These are phyloP conservation scores for Helicocarpus griseus DNA, from an alignment of 2,329 filamentous ascomycete species.

Conservation along the genomic window DNA sequence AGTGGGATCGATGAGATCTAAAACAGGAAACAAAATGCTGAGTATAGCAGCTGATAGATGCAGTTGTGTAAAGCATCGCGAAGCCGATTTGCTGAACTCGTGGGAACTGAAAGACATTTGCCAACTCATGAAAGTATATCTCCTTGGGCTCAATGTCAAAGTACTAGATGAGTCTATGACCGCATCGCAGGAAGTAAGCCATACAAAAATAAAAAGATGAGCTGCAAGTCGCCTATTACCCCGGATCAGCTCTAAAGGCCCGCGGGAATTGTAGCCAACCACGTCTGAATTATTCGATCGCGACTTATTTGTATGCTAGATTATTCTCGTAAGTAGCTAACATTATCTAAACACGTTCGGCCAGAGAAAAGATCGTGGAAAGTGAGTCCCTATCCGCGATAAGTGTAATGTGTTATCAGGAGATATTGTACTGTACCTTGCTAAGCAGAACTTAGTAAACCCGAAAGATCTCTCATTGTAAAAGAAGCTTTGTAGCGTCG, in stretches of 20 bases:
- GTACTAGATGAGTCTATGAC: background rate
- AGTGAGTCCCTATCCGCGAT: background rate
- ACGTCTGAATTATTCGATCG: background rate
- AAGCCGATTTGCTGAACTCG: background rate
- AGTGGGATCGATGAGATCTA: background rate
- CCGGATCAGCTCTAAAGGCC: too few relatives aligned
- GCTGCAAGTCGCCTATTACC: background rate
- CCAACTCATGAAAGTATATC: background rate
- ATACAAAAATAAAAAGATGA: too few relatives aligned
- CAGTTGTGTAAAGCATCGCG: background rate
- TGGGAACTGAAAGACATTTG: background rate
- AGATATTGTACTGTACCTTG: too few relatives aligned
- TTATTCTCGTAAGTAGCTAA: background rate
- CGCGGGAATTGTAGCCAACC: background rate
- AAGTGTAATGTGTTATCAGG: too few relatives aligned
- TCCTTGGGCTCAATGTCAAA: background rate
- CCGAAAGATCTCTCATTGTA: too few relatives aligned
- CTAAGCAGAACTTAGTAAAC: background rate
- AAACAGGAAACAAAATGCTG: background rate
- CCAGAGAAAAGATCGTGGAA: background rate
- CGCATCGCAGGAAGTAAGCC: background rate
- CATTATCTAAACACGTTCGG: background rate
- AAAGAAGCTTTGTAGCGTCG: background rate
- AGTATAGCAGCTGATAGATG: background rate
- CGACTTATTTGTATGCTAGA: background rate